phyloP scores from a whole-genome alignment of 2,329 filamentous ascomycete genomes.

The Sarocladium kiliense region DNA sequence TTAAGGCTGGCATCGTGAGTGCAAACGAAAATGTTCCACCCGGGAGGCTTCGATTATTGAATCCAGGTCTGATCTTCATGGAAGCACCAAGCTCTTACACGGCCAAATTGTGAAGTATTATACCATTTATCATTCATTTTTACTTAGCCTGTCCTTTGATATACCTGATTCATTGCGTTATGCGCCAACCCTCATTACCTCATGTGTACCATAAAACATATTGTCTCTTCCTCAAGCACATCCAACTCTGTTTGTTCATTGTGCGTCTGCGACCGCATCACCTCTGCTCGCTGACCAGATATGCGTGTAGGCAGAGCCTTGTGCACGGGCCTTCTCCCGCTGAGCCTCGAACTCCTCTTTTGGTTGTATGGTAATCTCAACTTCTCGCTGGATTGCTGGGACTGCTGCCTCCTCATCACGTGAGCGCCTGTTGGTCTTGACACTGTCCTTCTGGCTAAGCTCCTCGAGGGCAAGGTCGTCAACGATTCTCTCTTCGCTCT shows the following conservation, averaged over 20 bases:
- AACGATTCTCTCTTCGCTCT: constrained; percentile 11
- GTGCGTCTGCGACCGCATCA: too few species aligned
- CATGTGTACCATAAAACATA: not conserved
- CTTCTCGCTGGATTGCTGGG: not conserved
- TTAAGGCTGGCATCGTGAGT: too few species aligned
- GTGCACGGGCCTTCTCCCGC: not conserved
- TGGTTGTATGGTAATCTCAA: constrained; percentile 2
- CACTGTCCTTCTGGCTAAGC: not conserved
- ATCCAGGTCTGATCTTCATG: too few species aligned
- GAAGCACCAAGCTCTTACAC: too few species aligned
- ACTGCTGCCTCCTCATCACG: not conserved
- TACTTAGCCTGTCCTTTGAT: not conserved
- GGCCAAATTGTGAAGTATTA: not conserved
- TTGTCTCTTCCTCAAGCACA: too few species aligned
- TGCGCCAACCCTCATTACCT: not conserved
- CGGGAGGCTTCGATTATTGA: too few species aligned
- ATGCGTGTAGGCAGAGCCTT: not conserved
- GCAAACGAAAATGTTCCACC: too few species aligned
- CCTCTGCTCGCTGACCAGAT: constrained; percentile 4
- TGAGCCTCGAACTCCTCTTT: not conserved
- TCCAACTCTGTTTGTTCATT: too few species aligned
- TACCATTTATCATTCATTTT: not conserved
- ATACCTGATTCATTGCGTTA: not conserved
- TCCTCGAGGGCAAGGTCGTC: not conserved
- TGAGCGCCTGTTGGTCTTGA: not conserved